Percentiles rank a stretch among this genome's conserved stretches.
phyloP scores from a whole-genome alignment of 805 yeast genomes.

The Hanseniaspora mollemarum region DNA sequence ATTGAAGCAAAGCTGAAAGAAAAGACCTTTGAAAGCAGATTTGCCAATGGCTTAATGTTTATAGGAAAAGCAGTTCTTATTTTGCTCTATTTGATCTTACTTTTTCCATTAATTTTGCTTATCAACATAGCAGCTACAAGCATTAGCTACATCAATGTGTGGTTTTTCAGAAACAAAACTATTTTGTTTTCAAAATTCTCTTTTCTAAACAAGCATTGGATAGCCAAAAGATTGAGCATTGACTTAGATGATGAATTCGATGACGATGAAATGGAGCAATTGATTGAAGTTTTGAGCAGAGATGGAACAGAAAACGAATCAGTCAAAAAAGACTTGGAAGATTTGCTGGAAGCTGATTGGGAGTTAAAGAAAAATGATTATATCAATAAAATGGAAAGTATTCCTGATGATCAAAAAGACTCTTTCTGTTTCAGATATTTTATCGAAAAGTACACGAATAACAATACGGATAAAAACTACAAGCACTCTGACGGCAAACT shows the following conservation, averaged over 20 bases:
- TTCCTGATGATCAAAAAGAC: slow-evolving; percentile 13
- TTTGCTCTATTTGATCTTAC: background rate
- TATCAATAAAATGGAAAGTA: slow-evolving; percentile 10
- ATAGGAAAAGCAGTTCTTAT: background rate
- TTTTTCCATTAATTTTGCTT: background rate
- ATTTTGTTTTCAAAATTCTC: background rate
- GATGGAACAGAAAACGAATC: slow-evolving; percentile 23
- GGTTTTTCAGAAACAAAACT: slow-evolving; percentile 1
- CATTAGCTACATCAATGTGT: slow-evolving; percentile 2
- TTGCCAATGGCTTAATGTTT: background rate
- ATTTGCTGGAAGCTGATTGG: slow-evolving; percentile 21
- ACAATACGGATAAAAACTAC: slow-evolving; percentile 19
- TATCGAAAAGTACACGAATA: slow-evolving; percentile 22
- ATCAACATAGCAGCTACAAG: background rate
- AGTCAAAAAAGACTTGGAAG: slow-evolving; percentile 23
- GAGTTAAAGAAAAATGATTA: slow-evolving; percentile 17
- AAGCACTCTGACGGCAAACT: slow-evolving; percentile 21
- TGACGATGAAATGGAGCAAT: slow-evolving; percentile 19
- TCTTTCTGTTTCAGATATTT: slow-evolving; percentile 24
- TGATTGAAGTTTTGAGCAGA: slow-evolving; percentile 21
- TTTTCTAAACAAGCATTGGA: slow-evolving; percentile 5
- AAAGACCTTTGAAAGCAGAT: background rate
- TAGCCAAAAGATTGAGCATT: background rate
- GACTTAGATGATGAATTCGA: slow-evolving; percentile 18
- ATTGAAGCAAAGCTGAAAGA: background rate